phyloP scores from a whole-genome alignment of 306 rosid genomes.

The Glycine soja region DNA sequence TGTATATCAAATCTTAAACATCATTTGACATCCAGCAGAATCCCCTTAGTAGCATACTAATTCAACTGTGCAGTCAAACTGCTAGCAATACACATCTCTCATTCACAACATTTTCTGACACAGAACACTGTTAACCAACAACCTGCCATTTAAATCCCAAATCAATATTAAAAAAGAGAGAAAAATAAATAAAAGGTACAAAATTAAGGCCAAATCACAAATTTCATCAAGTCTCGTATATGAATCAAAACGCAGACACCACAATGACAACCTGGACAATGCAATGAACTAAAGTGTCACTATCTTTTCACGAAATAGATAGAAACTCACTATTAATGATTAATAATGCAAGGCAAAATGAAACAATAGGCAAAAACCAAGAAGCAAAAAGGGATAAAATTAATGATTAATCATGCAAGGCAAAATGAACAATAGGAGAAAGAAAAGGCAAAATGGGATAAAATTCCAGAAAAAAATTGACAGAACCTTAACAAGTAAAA shows the following conservation, averaged over 20 bases:
- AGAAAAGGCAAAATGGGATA: neutral
- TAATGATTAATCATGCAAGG: slow-evolving; percentile 11
- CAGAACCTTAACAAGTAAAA: slow-evolving; percentile 38
- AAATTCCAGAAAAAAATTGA: neutral
- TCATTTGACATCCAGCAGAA: slow-evolving; percentile 41
- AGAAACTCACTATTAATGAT: slow-evolving; percentile 12
- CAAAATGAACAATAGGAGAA: neutral
- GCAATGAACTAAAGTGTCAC: slow-evolving; percentile 7
- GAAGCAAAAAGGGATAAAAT: neutral
- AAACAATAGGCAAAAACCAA: neutral
- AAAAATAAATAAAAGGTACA: neutral
- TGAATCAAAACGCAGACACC: slow-evolving; percentile 31
- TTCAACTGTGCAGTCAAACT: slow-evolving; percentile 12
- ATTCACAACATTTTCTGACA: slow-evolving; percentile 16
- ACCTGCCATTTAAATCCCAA: slow-evolving; percentile 42
- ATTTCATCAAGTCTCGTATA: slow-evolving; percentile 13
- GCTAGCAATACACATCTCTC: neutral
- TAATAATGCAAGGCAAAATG: slow-evolving; percentile 21
- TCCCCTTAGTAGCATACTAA: slow-evolving; percentile 23
- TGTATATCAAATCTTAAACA: slow-evolving; percentile 22
- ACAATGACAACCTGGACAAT: slow-evolving; percentile 20
- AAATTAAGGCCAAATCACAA: slow-evolving; percentile 24
- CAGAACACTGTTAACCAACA: slow-evolving; percentile 34
- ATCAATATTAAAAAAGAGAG: slow-evolving; percentile 20
- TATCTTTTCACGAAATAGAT: neutral